Conservation (phyloP, 805 yeast species). For the Schwanniomyces yamadae region DNA sequence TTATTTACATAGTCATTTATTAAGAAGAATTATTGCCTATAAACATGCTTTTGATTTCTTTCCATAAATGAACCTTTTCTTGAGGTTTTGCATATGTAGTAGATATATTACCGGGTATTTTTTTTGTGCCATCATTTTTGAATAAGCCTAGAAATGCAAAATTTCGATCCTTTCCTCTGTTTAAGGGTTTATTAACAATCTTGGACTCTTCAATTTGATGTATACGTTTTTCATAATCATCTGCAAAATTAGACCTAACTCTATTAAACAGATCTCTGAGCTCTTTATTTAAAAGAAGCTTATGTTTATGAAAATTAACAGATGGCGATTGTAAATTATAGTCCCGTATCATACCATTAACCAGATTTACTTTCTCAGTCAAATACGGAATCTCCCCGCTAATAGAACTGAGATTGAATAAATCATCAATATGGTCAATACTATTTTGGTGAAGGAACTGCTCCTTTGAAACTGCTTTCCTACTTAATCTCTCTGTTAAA, state of each 20-base stretch:
- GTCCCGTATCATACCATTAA: slow-evolving; percentile 27
- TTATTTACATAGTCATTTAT: slow-evolving; percentile 4
- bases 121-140: slow-evolving; percentile 7
- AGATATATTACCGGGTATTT: slow-evolving; percentile 7
- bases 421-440: background rate
- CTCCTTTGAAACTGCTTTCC: slow-evolving; percentile 3
- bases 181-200: background rate
- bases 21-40: slow-evolving; percentile 8
- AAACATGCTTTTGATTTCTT: slow-evolving; percentile 28
- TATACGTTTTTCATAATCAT: slow-evolving; percentile 12
- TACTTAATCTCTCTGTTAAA: slow-evolving; percentile 13
- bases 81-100: slow-evolving; percentile 9
- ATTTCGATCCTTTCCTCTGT: too few species aligned
- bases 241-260: slow-evolving; percentile 13
- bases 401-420: background rate
- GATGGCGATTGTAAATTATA: slow-evolving; percentile 43
- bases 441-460: background rate
- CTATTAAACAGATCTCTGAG: slow-evolving; percentile 17
- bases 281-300: slow-evolving; percentile 29
- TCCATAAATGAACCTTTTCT: slow-evolving; percentile 26
- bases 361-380: slow-evolving; percentile 18
- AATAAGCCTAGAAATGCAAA: background rate
- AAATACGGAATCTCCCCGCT: slow-evolving; percentile 16
- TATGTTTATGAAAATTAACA: slow-evolving; percentile 36
- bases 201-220: background rate